Percentiles rank a stretch among this genome's conserved stretches.
Conservation (phyloP, 192 early-diverging fungal species). For the Globomyces pollinis-pini region DNA sequence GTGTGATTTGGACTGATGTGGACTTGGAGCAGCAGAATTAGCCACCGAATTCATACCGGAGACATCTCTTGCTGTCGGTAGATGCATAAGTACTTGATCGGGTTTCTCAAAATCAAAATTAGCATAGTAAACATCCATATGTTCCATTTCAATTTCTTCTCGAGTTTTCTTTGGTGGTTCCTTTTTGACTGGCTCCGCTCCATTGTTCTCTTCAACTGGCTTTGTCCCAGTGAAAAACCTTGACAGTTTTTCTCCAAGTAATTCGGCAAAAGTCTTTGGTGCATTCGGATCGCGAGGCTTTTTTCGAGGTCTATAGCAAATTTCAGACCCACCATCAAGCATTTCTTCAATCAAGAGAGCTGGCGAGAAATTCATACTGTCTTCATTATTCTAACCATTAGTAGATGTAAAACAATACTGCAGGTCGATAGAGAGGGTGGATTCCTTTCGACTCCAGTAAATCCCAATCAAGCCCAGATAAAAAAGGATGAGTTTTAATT, state of each 20-base stretch:
- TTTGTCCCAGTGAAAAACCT: neutral
- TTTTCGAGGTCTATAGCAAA: neutral
- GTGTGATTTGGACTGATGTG: no score
- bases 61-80: no score
- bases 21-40: no score
- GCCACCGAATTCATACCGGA: no score
- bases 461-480: slow-evolving; percentile 43
- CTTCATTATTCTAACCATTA: no score
- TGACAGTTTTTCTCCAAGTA: neutral
- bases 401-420: slow-evolving; percentile 29
- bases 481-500: slow-evolving; percentile 43
- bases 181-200: neutral
- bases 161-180: neutral
- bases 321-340: neutral
- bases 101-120: neutral
- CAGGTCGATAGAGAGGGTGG: slow-evolving; percentile 41
- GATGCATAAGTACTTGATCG: neutral
- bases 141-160: neutral
- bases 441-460: slow-evolving; percentile 25
- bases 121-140: slow-evolving; percentile 1
- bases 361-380: neutral
- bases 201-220: neutral
- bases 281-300: neutral
- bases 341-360: slow-evolving; percentile 1
- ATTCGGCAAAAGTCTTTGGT: neutral